phyloP scores from a whole-genome alignment of 23 red algal species.

The Gracilaria domingensis region DNA sequence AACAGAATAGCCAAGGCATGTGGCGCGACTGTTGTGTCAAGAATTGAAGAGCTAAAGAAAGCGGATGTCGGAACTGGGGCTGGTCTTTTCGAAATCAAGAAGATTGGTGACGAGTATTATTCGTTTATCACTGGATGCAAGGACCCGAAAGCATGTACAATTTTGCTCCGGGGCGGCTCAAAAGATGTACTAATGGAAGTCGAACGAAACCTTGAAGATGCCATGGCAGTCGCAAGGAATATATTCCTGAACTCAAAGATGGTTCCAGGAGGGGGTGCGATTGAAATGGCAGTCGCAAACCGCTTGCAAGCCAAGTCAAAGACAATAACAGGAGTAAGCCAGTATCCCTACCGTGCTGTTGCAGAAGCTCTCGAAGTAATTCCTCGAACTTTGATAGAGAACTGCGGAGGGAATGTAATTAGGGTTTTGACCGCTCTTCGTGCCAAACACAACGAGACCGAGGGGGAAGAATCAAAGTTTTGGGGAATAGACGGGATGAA shows the following conservation, averaged over 20 bases:
- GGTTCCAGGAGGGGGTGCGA: constrained; percentile 95
- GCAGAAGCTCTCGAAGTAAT: constrained; percentile 97
- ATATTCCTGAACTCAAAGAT: constrained; percentile 80
- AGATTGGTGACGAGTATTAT: constrained; percentile 99
- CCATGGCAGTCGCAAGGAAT: constrained; percentile 90
- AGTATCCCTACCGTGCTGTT: constrained; percentile 91
- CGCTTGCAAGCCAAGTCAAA: constrained; percentile 83
- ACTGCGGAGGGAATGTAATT: constrained; percentile 97
- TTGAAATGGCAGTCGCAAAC: constrained; percentile 93
- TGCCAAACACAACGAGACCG: constrained; percentile 78
- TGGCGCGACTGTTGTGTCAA: constrained; percentile 92
- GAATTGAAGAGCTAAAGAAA: constrained; percentile 86
- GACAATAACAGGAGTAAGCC: constrained; percentile 84
- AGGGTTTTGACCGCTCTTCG: constrained; percentile 91
- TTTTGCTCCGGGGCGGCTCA: constrained; percentile 93
- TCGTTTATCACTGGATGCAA: constrained; percentile 91
- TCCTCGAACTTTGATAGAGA: constrained; percentile 95
- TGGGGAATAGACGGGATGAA: constrained; percentile 94
- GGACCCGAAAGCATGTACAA: constrained; percentile 89
- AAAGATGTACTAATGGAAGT: constrained; percentile 99
- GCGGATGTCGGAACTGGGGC: constrained; percentile 91
- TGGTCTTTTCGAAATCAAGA: constrained; percentile 93
- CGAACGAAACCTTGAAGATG: constrained; percentile 97
- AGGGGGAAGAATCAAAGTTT: constrained; percentile 55
- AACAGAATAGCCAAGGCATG: constrained; percentile 85